Evolutionary conservation across 768 basidiomycete species (phyloP).

Genomic region (Naganishia vaughanmartiniae): DNA sequence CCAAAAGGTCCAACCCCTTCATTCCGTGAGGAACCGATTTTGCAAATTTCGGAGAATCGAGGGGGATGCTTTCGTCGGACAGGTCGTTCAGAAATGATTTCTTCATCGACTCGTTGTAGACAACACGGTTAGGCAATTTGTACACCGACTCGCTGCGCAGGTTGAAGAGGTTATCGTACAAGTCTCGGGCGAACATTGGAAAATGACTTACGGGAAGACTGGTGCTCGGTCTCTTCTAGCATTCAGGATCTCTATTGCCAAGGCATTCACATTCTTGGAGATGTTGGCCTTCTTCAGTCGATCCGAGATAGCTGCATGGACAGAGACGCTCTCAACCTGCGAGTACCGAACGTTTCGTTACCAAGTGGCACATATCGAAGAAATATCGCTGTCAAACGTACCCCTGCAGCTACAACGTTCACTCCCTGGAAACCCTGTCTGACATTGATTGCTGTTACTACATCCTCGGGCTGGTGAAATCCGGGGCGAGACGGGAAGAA

Average conservation of each 20-base stretch:
- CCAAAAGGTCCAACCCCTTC: slow-evolving; percentile 78
- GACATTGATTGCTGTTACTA: slow-evolving; percentile 49
- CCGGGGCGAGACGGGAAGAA: slow-evolving; percentile 50
- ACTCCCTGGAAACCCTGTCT: slow-evolving; percentile 43
- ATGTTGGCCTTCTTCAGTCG: slow-evolving; percentile 4
- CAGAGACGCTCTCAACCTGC: slow-evolving; percentile 20
- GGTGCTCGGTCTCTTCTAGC: slow-evolving; percentile 8
- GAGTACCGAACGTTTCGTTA: neutral
- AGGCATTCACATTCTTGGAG: slow-evolving; percentile 11
- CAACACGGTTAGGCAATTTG: slow-evolving; percentile 29
- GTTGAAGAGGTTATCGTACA: neutral
- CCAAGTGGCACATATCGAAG: neutral
- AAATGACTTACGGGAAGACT: slow-evolving; percentile 4
- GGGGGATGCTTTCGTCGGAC: slow-evolving; percentile 22
- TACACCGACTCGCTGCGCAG: slow-evolving; percentile 7
- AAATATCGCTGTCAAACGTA: neutral
- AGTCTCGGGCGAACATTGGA: no score
- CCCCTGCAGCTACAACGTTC: slow-evolving; percentile 14
- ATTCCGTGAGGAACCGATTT: slow-evolving; percentile 70
- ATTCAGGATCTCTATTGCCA: slow-evolving; percentile 21
- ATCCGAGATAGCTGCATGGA: slow-evolving; percentile 15
- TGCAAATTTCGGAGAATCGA: slow-evolving; percentile 6
- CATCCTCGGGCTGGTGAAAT: slow-evolving; percentile 46
- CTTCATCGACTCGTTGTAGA: slow-evolving; percentile 28
- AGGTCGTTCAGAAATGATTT: slow-evolving; percentile 23